phyloP scores from a whole-genome alignment of 345 rosid species.

The Hibiscus tridactylites region DNA sequence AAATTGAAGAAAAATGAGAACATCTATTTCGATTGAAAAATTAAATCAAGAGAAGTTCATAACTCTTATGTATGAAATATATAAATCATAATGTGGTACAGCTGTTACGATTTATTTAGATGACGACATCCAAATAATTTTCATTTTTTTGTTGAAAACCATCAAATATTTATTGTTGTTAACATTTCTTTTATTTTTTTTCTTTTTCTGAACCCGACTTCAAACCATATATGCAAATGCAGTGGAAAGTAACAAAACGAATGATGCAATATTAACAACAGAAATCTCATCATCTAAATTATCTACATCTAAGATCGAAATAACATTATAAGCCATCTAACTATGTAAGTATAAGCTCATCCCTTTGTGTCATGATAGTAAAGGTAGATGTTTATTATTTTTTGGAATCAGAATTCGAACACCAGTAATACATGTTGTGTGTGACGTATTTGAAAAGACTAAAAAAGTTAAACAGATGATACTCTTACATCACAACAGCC shows the following conservation, averaged over 20 bases:
- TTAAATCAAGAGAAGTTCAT: background rate
- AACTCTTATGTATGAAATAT: background rate
- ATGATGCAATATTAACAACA: background rate
- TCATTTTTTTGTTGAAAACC: too few relatives aligned
- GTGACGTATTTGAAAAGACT: too few relatives aligned
- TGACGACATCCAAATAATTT: too few relatives aligned
- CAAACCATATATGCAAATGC: background rate
- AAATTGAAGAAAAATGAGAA: background rate
- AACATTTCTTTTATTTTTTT: too few relatives aligned
- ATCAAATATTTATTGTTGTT: too few relatives aligned
- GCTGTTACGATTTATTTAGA: background rate
- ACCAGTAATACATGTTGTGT: too few relatives aligned
- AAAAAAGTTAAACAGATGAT: too few relatives aligned
- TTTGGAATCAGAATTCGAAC: fast-evolving
- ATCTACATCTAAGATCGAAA: background rate
- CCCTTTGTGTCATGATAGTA: too few relatives aligned
- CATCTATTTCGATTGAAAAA: background rate
- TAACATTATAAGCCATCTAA: background rate
- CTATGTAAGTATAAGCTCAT: background rate
- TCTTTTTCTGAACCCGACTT: background rate
- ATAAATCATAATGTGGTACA: background rate
- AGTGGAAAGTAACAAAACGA: background rate
- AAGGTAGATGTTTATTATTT: too few relatives aligned
- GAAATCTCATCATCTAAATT: background rate
- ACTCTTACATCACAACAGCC: too few relatives aligned